phyloP scores from a whole-genome alignment of 2,329 filamentous ascomycete genomes.

The Ploettnerulaceae sp. region DNA sequence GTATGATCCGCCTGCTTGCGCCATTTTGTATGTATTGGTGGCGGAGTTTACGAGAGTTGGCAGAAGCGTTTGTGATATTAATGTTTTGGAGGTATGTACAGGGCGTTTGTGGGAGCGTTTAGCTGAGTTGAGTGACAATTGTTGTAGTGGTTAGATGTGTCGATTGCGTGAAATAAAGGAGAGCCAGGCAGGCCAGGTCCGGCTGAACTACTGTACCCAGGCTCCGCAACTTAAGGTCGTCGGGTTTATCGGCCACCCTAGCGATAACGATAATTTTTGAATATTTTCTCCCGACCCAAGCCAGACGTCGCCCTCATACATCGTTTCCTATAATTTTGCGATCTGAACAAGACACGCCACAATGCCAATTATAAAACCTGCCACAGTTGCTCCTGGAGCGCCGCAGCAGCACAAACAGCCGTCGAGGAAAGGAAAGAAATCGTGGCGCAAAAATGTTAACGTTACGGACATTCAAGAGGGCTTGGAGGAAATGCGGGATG shows the following conservation, averaged over 20 bases:
- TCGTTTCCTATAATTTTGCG: too few species aligned
- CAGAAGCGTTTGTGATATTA: slow-evolving; percentile 3
- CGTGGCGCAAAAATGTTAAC: slow-evolving; percentile 98
- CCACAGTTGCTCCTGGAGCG: slow-evolving; percentile 48
- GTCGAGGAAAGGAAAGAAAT: slow-evolving; percentile 96
- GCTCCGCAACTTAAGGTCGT: too few species aligned
- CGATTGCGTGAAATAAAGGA: slow-evolving; percentile 11
- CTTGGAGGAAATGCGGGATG: slow-evolving; percentile 76
- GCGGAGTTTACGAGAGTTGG: background rate
- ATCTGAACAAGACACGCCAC: too few species aligned
- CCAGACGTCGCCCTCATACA: too few species aligned
- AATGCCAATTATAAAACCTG: slow-evolving; percentile 34
- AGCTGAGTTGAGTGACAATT: background rate
- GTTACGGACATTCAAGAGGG: slow-evolving; percentile 80
- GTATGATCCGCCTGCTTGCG: slow-evolving; percentile 80
- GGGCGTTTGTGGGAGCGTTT: slow-evolving; percentile 8
- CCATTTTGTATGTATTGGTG: slow-evolving; percentile 55
- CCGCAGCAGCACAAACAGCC: slow-evolving; percentile 82
- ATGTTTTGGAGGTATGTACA: slow-evolving; percentile 10
- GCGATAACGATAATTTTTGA: slow-evolving; percentile 15
- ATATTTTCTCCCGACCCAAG: too few species aligned
- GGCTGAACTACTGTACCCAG: background rate
- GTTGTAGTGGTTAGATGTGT: slow-evolving; percentile 1
- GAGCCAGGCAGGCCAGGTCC: slow-evolving; percentile 7
- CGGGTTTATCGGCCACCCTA: too few species aligned